Evolutionary conservation across 2,329 filamentous ascomycete species (phyloP).

Genomic region (Neurospora crassa): DNA sequence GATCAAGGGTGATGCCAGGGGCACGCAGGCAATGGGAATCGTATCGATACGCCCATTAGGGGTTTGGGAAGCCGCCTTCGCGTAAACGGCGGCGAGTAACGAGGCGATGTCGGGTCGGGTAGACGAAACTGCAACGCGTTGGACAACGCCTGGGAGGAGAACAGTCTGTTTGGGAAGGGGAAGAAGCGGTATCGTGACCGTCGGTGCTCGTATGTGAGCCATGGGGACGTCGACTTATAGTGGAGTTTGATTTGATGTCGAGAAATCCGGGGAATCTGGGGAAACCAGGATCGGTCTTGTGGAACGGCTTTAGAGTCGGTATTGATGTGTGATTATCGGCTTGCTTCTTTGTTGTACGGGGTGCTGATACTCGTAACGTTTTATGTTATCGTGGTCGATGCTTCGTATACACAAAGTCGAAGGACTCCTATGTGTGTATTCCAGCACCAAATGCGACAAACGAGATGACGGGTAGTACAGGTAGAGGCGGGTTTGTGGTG

Average conservation of each 20-base stretch:
- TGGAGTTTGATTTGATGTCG: neutral
- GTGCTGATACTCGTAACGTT: neutral
- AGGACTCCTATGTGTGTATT: neutral
- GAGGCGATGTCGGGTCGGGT: slow-evolving; percentile 81
- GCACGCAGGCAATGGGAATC: slow-evolving; percentile 80
- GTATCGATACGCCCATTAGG: slow-evolving; percentile 52
- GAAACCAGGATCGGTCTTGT: neutral
- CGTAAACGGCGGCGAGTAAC: slow-evolving; percentile 77
- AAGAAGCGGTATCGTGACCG: slow-evolving; percentile 60
- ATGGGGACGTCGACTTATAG: slow-evolving; percentile 10
- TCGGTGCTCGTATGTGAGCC: slow-evolving; percentile 24
- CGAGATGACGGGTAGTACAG: neutral
- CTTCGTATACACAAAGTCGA: neutral
- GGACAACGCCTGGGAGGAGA: slow-evolving; percentile 74
- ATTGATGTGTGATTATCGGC: neutral
- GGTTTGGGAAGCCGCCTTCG: slow-evolving; percentile 59
- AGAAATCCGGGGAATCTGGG: neutral
- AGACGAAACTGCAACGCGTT: slow-evolving; percentile 72
- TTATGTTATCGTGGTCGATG: neutral
- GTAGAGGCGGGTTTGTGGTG: neutral
- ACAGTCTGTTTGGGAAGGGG: slow-evolving; percentile 73
- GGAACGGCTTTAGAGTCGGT: neutral
- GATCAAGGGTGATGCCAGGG: slow-evolving; percentile 66
- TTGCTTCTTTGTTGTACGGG: neutral
- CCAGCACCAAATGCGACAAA: neutral